Conservation (phyloP, 805 yeast genomes). For the Pichia kluyveri region DNA sequence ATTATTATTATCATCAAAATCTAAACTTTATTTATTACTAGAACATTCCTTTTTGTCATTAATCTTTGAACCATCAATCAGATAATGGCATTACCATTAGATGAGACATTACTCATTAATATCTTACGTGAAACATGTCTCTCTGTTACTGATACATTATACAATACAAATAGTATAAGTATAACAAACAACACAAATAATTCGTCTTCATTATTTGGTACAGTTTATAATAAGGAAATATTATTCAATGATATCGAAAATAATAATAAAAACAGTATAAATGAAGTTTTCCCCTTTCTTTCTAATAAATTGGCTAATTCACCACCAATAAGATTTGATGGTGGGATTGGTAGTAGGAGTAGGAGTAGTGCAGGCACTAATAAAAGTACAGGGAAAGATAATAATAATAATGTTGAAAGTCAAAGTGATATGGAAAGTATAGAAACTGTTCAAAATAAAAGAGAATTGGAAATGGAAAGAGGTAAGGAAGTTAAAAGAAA, state of each 20-base stretch:
- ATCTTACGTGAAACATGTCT: conserved; percentile 10
- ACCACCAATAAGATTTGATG: conserved; percentile 7
- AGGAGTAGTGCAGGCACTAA: too few species aligned
- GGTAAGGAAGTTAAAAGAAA: too few species aligned
- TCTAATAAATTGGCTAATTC: not conserved
- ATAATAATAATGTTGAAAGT: too few species aligned
- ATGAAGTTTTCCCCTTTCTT: conserved; percentile 2
- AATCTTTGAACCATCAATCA: not conserved
- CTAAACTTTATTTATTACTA: too few species aligned
- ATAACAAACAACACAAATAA: not conserved
- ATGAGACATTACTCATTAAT: conserved; percentile 9
- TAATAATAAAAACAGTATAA: not conserved
- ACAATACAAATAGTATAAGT: not conserved
- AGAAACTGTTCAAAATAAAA: too few species aligned
- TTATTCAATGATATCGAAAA: not conserved
- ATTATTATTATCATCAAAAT: too few species aligned
- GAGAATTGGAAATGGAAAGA: too few species aligned
- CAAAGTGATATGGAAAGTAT: too few species aligned
- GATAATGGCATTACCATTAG: conserved; percentile 14
- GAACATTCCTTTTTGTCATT: too few species aligned
- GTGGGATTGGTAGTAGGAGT: not conserved
- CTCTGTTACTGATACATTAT: conserved; percentile 1
- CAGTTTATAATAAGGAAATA: not conserved
- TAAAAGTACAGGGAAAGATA: too few species aligned
- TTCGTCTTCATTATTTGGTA: conserved; percentile 1